These are phyloP conservation scores for Mycogone perniciosa DNA, from an alignment of 2,329 filamentous ascomycete genomes.

Conservation along the genomic window DNA sequence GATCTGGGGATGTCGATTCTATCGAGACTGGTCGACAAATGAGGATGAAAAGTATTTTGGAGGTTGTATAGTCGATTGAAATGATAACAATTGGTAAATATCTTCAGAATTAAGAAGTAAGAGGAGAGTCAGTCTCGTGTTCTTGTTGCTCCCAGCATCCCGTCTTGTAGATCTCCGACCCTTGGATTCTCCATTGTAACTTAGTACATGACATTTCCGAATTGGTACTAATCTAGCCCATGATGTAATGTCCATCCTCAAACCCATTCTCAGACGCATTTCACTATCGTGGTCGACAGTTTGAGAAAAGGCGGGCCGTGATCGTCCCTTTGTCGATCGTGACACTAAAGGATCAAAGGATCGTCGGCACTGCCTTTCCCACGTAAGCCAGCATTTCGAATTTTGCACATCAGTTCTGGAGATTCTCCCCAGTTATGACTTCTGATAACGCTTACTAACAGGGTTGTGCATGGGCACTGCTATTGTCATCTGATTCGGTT, in stretches of 20 bases:
- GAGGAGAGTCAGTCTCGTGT: not conserved
- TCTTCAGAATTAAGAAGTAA: not conserved
- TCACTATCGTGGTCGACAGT: not conserved
- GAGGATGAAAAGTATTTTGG: too few relatives aligned
- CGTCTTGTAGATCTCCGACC: too few relatives aligned
- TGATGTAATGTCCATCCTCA: slow-evolving; percentile 1
- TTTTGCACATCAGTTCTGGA: not conserved
- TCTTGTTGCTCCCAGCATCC: not conserved
- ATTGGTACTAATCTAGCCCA: not conserved
- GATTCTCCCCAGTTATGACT: too few relatives aligned
- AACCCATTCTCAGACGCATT: not conserved
- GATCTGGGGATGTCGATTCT: not conserved
- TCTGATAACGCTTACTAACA: too few relatives aligned
- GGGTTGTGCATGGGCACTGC: too few relatives aligned
- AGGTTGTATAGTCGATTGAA: too few relatives aligned
- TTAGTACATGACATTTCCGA: not conserved
- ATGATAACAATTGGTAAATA: too few relatives aligned
- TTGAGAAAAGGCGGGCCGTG: not conserved
- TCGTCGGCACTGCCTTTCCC: not conserved
- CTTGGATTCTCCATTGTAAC: too few relatives aligned
- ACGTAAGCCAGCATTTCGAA: slow-evolving; percentile 1
- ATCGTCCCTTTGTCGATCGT: not conserved
- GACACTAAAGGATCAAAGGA: not conserved
- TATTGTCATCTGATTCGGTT: too few relatives aligned
- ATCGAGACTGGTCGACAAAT: not conserved